Percentiles rank a stretch among this genome's conserved stretches.
These are phyloP conservation scores for Tetracladium maxilliforme DNA, from an alignment of 2,329 filamentous ascomycete species.

Conservation along the genomic window DNA sequence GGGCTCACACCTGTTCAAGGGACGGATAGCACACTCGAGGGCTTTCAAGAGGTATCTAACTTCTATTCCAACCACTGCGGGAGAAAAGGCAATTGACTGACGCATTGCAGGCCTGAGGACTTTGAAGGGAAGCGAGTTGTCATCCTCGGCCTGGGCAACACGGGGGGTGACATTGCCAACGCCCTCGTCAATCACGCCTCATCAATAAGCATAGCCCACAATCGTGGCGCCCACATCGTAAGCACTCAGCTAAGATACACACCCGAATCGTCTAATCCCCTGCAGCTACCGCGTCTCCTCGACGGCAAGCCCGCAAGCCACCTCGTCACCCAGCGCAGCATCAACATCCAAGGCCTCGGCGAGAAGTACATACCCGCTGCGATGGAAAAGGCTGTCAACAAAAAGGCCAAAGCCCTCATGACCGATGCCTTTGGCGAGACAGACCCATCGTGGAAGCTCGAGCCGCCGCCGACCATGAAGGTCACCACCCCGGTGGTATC, in stretches of 20 bases:
- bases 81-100: too few relatives aligned
- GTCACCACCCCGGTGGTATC: constrained; percentile 10
- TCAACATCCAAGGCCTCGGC: constrained; percentile 14
- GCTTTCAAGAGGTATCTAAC: constrained; percentile 2
- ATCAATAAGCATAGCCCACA: constrained; percentile 25
- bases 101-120: constrained; percentile 13
- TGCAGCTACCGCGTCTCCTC: constrained; percentile 7
- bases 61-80: constrained; percentile 5
- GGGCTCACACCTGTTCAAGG: constrained; percentile 20
- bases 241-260: constrained; percentile 2
- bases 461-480: constrained; percentile 12
- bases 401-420: constrained; percentile 6
- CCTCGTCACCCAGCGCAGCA: constrained; percentile 15
- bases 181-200: constrained; percentile 17
- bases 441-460: constrained; percentile 15
- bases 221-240: constrained; percentile 20
- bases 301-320: constrained; percentile 20
- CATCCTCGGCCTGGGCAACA: constrained; percentile 26
- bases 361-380: constrained; percentile 10
- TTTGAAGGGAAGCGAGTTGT: constrained; percentile 26
- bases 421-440: constrained; percentile 8
- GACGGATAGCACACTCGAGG: constrained; percentile 22
- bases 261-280: background rate
- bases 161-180: constrained; percentile 18
- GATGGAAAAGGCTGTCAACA: constrained; percentile 5